Conservation (phyloP, 2,329 filamentous ascomycete genomes). For the Harringtonia aguacate region DNA sequence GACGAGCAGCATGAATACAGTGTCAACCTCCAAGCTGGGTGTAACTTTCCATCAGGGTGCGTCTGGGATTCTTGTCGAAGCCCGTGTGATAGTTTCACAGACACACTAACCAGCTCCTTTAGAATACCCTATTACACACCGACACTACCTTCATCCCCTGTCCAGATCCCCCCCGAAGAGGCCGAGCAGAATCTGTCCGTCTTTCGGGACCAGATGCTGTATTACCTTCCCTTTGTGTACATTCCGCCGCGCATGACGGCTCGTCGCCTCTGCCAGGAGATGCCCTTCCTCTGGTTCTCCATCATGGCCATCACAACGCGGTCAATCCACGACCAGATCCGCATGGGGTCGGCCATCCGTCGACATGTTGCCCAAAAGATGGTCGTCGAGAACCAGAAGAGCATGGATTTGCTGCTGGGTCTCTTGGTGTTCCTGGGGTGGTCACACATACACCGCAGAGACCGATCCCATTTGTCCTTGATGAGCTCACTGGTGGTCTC, state of each 20-base stretch:
- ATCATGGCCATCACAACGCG: background rate
- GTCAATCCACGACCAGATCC: background rate
- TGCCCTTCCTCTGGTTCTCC: background rate
- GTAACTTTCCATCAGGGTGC: too few relatives aligned
- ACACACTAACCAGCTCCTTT: too few relatives aligned
- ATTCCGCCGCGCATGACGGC: background rate
- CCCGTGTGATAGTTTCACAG: too few relatives aligned
- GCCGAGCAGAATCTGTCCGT: background rate
- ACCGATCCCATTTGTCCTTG: too few relatives aligned
- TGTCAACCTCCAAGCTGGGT: too few relatives aligned
- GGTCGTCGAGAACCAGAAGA: background rate
- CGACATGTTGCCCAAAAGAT: background rate
- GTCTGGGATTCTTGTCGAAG: too few relatives aligned
- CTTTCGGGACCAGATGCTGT: background rate
- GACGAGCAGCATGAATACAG: too few relatives aligned
- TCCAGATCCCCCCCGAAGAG: constrained; percentile 12
- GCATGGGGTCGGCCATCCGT: background rate
- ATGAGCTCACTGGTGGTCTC: too few relatives aligned
- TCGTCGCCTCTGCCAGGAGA: background rate
- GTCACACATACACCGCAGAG: background rate
- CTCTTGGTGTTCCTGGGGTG: background rate
- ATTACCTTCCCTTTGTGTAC: background rate
- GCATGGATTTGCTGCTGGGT: background rate
- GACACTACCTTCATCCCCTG: too few relatives aligned
- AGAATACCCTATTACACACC: too few relatives aligned